A percentile compares a stretch with the other conserved stretches of the same genome.
These are phyloP conservation scores for Boletales sp. DNA, from an alignment of 768 basidiomycete genomes.

Conservation along the genomic window DNA sequence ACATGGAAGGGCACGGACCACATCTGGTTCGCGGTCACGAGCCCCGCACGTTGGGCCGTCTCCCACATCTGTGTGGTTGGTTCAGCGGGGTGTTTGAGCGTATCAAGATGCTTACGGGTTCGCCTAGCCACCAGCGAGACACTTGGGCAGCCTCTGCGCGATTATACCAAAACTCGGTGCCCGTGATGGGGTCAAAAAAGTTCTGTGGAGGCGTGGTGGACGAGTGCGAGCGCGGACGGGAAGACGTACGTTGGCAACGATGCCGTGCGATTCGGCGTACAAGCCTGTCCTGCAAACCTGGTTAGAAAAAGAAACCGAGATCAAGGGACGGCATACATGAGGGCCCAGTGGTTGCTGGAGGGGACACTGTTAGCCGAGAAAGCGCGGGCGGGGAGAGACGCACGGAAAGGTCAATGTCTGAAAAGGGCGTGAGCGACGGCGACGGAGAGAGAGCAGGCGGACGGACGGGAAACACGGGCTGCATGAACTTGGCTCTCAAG, in stretches of 20 bases:
- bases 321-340: constrained; percentile 52
- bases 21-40: constrained; percentile 86
- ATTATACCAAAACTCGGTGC: constrained; percentile 71
- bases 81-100: neutral
- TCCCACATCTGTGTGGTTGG: constrained; percentile 73
- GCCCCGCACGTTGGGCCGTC: constrained; percentile 68
- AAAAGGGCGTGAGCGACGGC: constrained; percentile 2
- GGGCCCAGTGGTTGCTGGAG: constrained; percentile 80
- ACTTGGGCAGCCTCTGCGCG: constrained; percentile 58
- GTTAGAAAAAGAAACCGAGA: neutral
- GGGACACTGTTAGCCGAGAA: neutral
- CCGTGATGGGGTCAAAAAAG: constrained; percentile 75
- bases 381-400: constrained; percentile 29
- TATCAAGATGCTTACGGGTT: constrained; percentile 59
- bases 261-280: constrained; percentile 86
- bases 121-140: constrained; percentile 82
- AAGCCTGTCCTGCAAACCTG: constrained; percentile 74
- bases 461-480: constrained; percentile 82
- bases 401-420: constrained; percentile 90
- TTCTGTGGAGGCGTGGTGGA: constrained; percentile 44
- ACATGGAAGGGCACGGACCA: constrained; percentile 51
- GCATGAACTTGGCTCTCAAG: constrained; percentile 82
- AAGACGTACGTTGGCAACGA: constrained; percentile 73
- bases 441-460: constrained; percentile 24
- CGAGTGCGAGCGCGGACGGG: neutral